Evolutionary conservation across 2,329 filamentous ascomycete species (phyloP), one percentile per base, ranked within the genome.

Genomic region (Neopestalotiopsis sp.): DNA sequence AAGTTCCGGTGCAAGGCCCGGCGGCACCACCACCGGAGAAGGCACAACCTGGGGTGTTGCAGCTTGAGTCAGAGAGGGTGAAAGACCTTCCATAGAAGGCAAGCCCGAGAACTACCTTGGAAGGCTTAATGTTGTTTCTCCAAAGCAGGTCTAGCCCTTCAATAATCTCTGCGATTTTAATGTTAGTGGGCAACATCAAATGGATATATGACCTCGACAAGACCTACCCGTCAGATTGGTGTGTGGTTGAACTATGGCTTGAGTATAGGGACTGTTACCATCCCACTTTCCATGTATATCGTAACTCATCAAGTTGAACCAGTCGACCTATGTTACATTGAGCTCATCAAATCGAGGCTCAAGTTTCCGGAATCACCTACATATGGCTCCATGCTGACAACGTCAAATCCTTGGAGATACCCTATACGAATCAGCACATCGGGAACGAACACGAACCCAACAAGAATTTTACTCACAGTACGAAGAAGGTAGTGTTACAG

Each of bases 221-320:
- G 13, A 45, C 42, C 17, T 85, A 70, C 86, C 82, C 3, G 82
- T 83, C 1, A 85, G 67, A 70, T 86, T 84, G 0, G 84, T 83
- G 67, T 86, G 83, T 34, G 7, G 2, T n/a, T n/a, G 24, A 10
- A 61, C 30, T 9, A n/a, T 12, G 28, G 30, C 30, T 30, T 32
- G 10, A 34, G 32, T 32, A 32, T 59, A 59, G n/a, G 62, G 78
- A 70, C 61, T 76, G 0, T 72, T 53, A 1, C 66, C n/a, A 69
- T 84, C 82, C 81, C 79, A 84, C 1, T 75, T 66, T 0, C 83
- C 83, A 69, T 85, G 75, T 10, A 80, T 71, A 68, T 85, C 82
- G 49, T 85, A 85, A 0, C 76, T 74, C 77, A 85, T 82, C 5
- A 68, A 49, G 38, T 62, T 57, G 45, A 34, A 42, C 67, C 74